phyloP scores from a whole-genome alignment of 192 early-diverging fungal genomes.

The Backusella psychrophila region DNA sequence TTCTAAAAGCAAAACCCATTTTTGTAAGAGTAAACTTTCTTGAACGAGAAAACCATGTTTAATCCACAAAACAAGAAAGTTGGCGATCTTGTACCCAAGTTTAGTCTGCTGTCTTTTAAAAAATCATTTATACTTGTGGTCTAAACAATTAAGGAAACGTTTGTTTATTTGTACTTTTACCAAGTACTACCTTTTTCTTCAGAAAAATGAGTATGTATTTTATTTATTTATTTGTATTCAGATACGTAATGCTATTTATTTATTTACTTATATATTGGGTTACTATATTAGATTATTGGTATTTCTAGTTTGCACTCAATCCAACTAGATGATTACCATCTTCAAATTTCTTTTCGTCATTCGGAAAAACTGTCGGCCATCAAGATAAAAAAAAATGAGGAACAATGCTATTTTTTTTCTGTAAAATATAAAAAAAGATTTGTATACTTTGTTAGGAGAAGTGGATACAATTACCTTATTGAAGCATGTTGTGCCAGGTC shows the following conservation, averaged over 20 bases:
- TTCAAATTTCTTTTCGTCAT: slow-evolving; percentile 33
- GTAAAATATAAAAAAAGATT: not conserved
- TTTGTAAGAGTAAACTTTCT: not conserved
- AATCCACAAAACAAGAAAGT: not conserved
- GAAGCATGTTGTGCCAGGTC: slow-evolving; percentile 57
- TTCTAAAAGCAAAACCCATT: not conserved
- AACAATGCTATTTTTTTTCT: not conserved
- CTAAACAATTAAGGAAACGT: not conserved
- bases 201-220: not conserved
- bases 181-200: not conserved
- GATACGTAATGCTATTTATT: too few relatives aligned
- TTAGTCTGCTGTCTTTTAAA: not conserved
- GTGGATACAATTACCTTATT: slow-evolving; percentile 48
- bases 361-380: not conserved
- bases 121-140: not conserved
- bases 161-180: not conserved
- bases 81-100: not conserved
- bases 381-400: not conserved
- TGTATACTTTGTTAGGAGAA: slow-evolving; percentile 46
- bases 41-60: not conserved
- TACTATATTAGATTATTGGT: slow-evolving; percentile 15
- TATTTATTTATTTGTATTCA: not conserved
- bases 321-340: slow-evolving; percentile 34
- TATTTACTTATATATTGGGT: not conserved
- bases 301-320: slow-evolving; percentile 24